Percentiles rank a stretch among this genome's conserved stretches.
phyloP scores from a whole-genome alignment of 2,329 filamentous ascomycete species.

The Fusarium domesticum region DNA sequence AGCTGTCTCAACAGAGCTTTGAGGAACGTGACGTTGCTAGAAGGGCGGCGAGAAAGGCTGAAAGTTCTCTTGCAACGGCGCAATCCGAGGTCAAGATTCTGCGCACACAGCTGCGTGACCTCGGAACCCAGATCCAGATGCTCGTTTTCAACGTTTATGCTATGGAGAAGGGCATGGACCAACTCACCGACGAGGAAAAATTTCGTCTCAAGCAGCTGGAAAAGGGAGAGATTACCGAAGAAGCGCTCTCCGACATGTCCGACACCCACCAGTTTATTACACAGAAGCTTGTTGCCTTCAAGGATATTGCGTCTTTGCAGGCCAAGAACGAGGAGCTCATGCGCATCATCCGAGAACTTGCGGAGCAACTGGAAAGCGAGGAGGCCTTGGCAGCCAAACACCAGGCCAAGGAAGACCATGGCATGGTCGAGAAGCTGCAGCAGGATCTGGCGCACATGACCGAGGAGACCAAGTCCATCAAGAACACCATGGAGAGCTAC shows the following conservation, averaged over 20 bases:
- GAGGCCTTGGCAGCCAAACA: constrained; percentile 70
- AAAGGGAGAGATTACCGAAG: constrained; percentile 69
- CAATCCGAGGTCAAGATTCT: constrained; percentile 73
- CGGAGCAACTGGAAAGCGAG: constrained; percentile 86
- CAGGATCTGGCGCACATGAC: constrained; percentile 71
- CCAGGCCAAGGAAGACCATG: constrained; percentile 61
- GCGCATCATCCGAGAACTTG: constrained; percentile 77
- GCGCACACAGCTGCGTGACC: constrained; percentile 81
- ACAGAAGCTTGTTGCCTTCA: constrained; percentile 85
- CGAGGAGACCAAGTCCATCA: constrained; percentile 80
- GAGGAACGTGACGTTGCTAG: constrained; percentile 76
- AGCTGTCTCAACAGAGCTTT: constrained; percentile 76
- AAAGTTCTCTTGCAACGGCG: constrained; percentile 63
- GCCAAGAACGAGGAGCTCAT: constrained; percentile 84
- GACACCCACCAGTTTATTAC: constrained; percentile 88
- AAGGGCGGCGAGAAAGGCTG: constrained; percentile 74
- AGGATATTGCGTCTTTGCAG: constrained; percentile 78
- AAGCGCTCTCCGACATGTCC: constrained; percentile 69
- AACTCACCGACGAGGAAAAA: constrained; percentile 68
- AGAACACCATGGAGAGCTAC: constrained; percentile 84
- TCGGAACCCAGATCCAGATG: constrained; percentile 86
- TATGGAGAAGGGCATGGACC: constrained; percentile 72
- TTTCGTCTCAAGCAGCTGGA: constrained; percentile 75
- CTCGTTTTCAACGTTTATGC: constrained; percentile 84
- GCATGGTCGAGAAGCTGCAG: constrained; percentile 70